Conservation (phyloP, 1,139 yeast species). For the Lodderomyces jiufengensis region DNA sequence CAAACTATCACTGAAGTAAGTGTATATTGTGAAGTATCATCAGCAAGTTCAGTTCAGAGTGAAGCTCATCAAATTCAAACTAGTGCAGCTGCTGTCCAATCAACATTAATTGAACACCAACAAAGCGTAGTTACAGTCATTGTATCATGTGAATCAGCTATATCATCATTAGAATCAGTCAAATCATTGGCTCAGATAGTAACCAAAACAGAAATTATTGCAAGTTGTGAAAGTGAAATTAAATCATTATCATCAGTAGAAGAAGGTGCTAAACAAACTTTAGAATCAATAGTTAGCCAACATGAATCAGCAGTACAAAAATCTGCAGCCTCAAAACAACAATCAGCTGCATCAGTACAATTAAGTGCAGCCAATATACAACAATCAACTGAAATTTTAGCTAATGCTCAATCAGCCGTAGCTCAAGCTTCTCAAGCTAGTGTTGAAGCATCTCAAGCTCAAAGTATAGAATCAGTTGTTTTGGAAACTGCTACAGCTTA, state of each 20-base stretch:
- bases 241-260: slow-evolving; percentile 7
- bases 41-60: slow-evolving; percentile 9
- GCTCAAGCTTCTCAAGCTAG: slow-evolving; percentile 9
- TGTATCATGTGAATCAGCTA: slow-evolving; percentile 13
- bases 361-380: slow-evolving; percentile 9
- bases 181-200: slow-evolving; percentile 10
- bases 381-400: slow-evolving; percentile 7
- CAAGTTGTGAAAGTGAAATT: slow-evolving; percentile 9
- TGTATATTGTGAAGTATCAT: slow-evolving; percentile 8
- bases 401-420: slow-evolving; percentile 9
- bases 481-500: slow-evolving; percentile 5
- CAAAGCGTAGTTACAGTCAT: slow-evolving; percentile 9
- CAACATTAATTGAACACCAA: slow-evolving; percentile 7
- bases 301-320: slow-evolving; percentile 10
- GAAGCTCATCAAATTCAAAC: slow-evolving; percentile 6
- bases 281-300: slow-evolving; percentile 5
- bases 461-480: slow-evolving; percentile 2
- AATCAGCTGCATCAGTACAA: slow-evolving; percentile 11
- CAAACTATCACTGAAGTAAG: slow-evolving; percentile 5
- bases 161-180: slow-evolving; percentile 10
- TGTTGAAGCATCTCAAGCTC: slow-evolving; percentile 7
- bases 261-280: slow-evolving; percentile 7
- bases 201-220: slow-evolving; percentile 8
- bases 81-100: slow-evolving; percentile 9
- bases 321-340: slow-evolving; percentile 7